Evolutionary conservation across 192 early-diverging fungal species (phyloP), one percentile per base, ranked within the genome.

Genomic region (Coemansia javaensis): DNA sequence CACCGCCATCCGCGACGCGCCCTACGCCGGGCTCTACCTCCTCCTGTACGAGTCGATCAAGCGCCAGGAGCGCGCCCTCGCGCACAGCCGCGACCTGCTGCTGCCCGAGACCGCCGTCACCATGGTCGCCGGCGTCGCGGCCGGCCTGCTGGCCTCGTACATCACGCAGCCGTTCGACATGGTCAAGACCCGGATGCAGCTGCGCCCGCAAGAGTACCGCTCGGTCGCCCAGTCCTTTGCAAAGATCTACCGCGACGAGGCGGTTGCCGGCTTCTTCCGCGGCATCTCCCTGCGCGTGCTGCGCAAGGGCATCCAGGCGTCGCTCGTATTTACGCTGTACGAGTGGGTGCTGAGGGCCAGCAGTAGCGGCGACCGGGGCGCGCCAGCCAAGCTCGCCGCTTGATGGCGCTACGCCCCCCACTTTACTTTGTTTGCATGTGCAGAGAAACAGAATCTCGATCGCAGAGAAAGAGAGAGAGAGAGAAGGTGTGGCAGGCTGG

Each of bases 111-210:
- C 85, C 9, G 57, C 81, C 1, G 77, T 83, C 47, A 81, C 80
- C 10, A 85, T 86, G 56, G 71, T 76, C 30, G 61, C 79, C 22
- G 86, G 84, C 23, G 59, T 89, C 7, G 36, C 80, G 6, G 82
- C 83, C 5, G 89, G 93, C 0, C 62, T 89, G 14, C 49, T 79
- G 1, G 86, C 91, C 0, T 90, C 91, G 27, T 72, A 81, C 8
- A 38, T 90, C 28, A 97, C 94, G 1, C 90, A 97, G 47, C 94
- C 94, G 7, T 97, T 97, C 61, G 94, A 97, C 45, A 80, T 94
- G 79, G 63, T 93, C 35, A 93, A 92, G 52, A 97, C 94, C 15
- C 79, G 91, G 15, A 90, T 97, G 79, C 94, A 97, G 50, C 67
- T 97, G 25, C 84, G 86, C 24, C 91, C 91, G 28, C 42, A 47